phyloP scores from a whole-genome alignment of 1,139 yeast species.

The Ashbya aceris region DNA sequence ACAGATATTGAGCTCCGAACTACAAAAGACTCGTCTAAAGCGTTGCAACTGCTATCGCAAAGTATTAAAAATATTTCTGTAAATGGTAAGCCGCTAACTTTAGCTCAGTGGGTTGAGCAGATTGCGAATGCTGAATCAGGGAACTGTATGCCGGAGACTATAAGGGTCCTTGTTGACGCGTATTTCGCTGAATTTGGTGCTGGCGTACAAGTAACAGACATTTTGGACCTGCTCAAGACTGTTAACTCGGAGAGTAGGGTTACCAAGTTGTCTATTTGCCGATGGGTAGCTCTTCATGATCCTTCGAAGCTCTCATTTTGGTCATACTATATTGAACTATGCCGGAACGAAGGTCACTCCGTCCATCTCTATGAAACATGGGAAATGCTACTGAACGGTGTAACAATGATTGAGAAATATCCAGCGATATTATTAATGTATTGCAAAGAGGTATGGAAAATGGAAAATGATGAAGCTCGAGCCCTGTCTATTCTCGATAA shows the following conservation, averaged over 20 bases:
- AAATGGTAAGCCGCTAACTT: constrained; percentile 41
- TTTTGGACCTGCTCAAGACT: too few species aligned
- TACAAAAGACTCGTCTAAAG: too few species aligned
- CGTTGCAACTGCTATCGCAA: too few species aligned
- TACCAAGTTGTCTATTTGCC: too few species aligned
- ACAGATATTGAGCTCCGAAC: constrained; percentile 43
- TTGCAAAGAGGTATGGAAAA: constrained; percentile 58
- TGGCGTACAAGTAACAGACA: too few species aligned
- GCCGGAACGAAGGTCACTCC: constrained; percentile 32
- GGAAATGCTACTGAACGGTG: constrained; percentile 35
- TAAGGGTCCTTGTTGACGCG: constrained; percentile 19
- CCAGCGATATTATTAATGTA: constrained; percentile 56
- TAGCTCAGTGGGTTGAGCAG: constrained; percentile 40
- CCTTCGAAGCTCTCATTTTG: constrained; percentile 49
- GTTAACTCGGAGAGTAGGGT: too few species aligned
- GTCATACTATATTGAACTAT: constrained; percentile 42
- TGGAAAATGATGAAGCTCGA: constrained; percentile 37
- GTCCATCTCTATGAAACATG: constrained; percentile 40
- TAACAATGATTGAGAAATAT: constrained; percentile 36
- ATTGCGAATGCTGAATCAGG: constrained; percentile 36
- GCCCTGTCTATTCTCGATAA: constrained; percentile 47
- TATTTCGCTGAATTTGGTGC: constrained; percentile 15
- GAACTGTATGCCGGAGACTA: constrained; percentile 19
- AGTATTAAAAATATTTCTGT: constrained; percentile 8
- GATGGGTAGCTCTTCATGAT: constrained; percentile 13